Conservation (phyloP, 192 early-diverging fungal genomes). For the Coemansia sp. region DNA sequence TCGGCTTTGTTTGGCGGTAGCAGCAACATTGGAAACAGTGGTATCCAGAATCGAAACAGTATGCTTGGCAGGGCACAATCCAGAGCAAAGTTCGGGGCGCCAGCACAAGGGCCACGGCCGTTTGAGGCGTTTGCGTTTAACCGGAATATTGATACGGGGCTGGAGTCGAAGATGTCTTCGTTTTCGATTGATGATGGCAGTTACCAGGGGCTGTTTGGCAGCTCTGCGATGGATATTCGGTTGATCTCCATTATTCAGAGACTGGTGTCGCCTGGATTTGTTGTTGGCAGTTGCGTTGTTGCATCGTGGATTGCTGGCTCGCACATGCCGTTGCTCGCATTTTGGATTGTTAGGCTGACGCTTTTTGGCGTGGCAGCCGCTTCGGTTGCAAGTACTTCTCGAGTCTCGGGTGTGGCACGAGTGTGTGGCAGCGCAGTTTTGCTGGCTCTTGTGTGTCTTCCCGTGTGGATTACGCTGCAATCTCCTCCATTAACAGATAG, state of each 20-base stretch:
- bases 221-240: conserved; percentile 27
- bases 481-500: background rate
- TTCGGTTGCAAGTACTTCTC: background rate
- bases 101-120: conserved; percentile 13
- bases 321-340: conserved; percentile 1
- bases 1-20: conserved; percentile 17
- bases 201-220: conserved; percentile 46
- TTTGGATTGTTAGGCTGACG: conserved; percentile 12
- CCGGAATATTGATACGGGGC: conserved; percentile 20
- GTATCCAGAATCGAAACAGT: background rate
- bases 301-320: conserved; percentile 8
- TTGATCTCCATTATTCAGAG: conserved; percentile 18
- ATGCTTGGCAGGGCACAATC: conserved; percentile 1
- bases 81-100: background rate
- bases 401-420: background rate
- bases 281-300: background rate
- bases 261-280: background rate
- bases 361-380: background rate
- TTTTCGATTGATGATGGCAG: conserved; percentile 43
- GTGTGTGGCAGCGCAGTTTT: background rate
- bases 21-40: background rate
- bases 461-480: background rate
- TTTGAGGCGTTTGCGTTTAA: conserved; percentile 31
- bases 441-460: background rate
- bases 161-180: conserved; percentile 42